These are phyloP conservation scores for Pichia sp. DNA, from an alignment of 1,139 yeast species.

Conservation along the genomic window DNA sequence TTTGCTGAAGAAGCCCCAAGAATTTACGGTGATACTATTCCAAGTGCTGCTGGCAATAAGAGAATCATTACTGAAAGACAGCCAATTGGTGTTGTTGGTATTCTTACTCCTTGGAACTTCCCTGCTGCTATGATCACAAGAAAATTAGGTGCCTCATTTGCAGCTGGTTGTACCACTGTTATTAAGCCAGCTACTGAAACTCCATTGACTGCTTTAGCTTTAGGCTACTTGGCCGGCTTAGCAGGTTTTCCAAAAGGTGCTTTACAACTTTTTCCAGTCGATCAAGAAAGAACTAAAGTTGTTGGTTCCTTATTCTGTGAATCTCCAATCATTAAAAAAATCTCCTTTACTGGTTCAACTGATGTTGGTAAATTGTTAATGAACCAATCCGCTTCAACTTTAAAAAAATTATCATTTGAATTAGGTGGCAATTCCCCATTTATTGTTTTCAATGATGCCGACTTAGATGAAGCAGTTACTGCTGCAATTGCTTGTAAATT, in stretches of 20 bases:
- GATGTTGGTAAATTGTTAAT: conserved; percentile 76
- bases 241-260: conserved; percentile 89
- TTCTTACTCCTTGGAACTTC: conserved; percentile 95
- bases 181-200: conserved; percentile 90
- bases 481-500: conserved; percentile 68
- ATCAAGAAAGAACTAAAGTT: conserved; percentile 44
- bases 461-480: conserved; percentile 67
- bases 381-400: conserved; percentile 70
- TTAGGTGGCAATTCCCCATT: conserved; percentile 95
- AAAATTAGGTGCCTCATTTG: conserved; percentile 86
- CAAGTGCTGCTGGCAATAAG: conserved; percentile 50
- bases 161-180: conserved; percentile 91
- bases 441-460: conserved; percentile 82
- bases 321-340: conserved; percentile 62
- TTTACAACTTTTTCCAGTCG: conserved; percentile 58
- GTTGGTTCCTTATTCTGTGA: conserved; percentile 71
- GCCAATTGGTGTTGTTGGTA: conserved; percentile 89
- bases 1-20: conserved; percentile 87
- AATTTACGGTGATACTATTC: conserved; percentile 65
- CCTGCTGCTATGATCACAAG: conserved; percentile 94
- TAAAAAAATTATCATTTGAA: conserved; percentile 83
- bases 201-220: conserved; percentile 78
- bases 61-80: conserved; percentile 67
- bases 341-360: conserved; percentile 94
- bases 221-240: conserved; percentile 63